A percentile compares a stretch with the other conserved stretches of the same genome.
Evolutionary conservation across 2,329 filamentous ascomycete genomes (phyloP).

Genomic region (Plenodomus lindquistii): DNA sequence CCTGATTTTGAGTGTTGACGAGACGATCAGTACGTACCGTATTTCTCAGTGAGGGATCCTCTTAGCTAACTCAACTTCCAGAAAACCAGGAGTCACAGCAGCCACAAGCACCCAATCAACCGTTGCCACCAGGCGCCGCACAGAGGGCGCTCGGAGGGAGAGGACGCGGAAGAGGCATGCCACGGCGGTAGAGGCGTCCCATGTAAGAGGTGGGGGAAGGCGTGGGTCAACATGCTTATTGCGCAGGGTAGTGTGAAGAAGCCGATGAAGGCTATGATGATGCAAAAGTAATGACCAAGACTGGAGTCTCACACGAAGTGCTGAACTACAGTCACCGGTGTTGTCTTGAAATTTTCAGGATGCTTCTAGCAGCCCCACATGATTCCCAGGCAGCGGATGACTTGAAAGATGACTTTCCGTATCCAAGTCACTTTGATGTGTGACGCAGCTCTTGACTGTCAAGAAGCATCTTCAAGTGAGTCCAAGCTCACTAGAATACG

Average conservation of each 20-base stretch:
- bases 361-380: no score
- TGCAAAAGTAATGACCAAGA: slow-evolving; percentile 21
- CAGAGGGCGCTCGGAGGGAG: slow-evolving; percentile 84
- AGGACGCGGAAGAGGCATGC: slow-evolving; percentile 72
- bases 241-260: background rate
- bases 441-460: no score
- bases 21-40: slow-evolving; percentile 77
- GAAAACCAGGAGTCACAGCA: slow-evolving; percentile 89
- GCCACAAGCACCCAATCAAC: slow-evolving; percentile 77
- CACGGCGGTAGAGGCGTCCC: slow-evolving; percentile 64
- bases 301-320: background rate
- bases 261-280: slow-evolving; percentile 31
- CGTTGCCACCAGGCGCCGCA: slow-evolving; percentile 67
- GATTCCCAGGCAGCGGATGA: no score
- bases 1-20: slow-evolving; percentile 92
- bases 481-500: no score
- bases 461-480: no score
- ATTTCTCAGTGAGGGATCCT: background rate
- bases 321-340: no score
- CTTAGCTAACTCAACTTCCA: slow-evolving; percentile 38
- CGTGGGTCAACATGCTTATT: slow-evolving; percentile 14
- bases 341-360: no score
- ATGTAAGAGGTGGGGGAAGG: slow-evolving; percentile 10
- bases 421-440: no score
- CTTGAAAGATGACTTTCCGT: no score